Evolutionary conservation across 176 grass and related monocot species (phyloP), one percentile per base, ranked within the genome.

Genomic region (Carex cristatella): DNA sequence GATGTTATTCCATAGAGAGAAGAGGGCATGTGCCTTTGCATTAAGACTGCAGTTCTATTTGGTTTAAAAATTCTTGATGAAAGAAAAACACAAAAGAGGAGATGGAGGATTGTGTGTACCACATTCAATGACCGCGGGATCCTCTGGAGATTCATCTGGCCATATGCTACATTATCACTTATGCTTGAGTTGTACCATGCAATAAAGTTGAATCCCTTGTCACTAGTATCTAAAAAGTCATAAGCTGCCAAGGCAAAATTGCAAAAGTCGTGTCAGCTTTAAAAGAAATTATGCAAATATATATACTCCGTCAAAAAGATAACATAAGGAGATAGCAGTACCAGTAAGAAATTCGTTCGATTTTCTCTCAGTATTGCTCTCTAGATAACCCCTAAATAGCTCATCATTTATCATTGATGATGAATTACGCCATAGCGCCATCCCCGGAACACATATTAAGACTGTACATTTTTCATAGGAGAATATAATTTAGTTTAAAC

Each of bases 101-200:
- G 51, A 4, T 57, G 49, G 18, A 33, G 28, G 12, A n/a, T 56
- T 46, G 44, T 49, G 83, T 62, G 31, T 89, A 98, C 95, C 71
- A 10, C 87, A 70, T 98, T 98, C 60, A 98, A 56, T 68, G 92
- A 90, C 65, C 89, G 95, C 69, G 95, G 95, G 81, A 93, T 86
- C 71, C 95, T 57, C 23, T 90, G 32, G 78, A 93, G 46, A 79
- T 79, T 40, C 10, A 94, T 87, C 4, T 0, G 0, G 4, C 2
- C 12, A 85, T 57, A 90, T 56, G 46, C 91, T 56, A 82, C 89
- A 84, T 92, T 82, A 79, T 93, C 93, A 68, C 63, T 98, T 7
- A 44, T 6, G 44, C 7, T 94, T 71, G 95, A 98, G 88, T 98
- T 98, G 89, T 92, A 98, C 92, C 91, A 93, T 89, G 94, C 87